phyloP scores from a whole-genome alignment of 164 flowering plant genomes.

The Kingdonia uniflora region DNA sequence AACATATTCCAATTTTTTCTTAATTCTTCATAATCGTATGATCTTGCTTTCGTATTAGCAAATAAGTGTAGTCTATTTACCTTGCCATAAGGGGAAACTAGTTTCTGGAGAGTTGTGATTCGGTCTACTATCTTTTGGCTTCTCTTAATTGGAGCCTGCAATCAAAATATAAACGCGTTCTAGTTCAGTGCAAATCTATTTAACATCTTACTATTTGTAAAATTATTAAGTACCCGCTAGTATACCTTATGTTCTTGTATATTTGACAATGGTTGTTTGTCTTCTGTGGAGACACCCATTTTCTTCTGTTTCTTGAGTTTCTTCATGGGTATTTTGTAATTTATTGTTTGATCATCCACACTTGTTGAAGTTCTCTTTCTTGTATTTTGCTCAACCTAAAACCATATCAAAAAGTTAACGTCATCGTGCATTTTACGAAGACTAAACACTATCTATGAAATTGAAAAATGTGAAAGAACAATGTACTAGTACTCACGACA shows the following conservation, averaged over 20 bases:
- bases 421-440: neutral
- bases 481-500: neutral
- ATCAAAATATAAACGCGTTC: neutral
- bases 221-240: neutral
- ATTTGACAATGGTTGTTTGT: neutral
- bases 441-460: neutral
- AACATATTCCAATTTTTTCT: neutral
- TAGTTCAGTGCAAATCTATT: neutral
- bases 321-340: neutral
- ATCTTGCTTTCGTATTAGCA: neutral
- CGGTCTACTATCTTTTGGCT: conserved; percentile 59
- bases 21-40: neutral
- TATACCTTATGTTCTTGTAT: neutral
- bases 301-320: neutral
- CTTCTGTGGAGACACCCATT: neutral
- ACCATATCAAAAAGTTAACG: neutral
- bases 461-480: neutral
- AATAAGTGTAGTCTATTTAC: conserved; percentile 19
- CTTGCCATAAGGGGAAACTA: conserved; percentile 84
- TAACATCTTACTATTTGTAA: neutral
- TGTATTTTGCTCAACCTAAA: neutral
- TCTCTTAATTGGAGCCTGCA: conserved; percentile 33
- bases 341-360: neutral
- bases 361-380: neutral
- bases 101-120: conserved; percentile 59